These are phyloP conservation scores for Leccinum fibrillosum DNA, from an alignment of 768 basidiomycete species.

Conservation along the genomic window DNA sequence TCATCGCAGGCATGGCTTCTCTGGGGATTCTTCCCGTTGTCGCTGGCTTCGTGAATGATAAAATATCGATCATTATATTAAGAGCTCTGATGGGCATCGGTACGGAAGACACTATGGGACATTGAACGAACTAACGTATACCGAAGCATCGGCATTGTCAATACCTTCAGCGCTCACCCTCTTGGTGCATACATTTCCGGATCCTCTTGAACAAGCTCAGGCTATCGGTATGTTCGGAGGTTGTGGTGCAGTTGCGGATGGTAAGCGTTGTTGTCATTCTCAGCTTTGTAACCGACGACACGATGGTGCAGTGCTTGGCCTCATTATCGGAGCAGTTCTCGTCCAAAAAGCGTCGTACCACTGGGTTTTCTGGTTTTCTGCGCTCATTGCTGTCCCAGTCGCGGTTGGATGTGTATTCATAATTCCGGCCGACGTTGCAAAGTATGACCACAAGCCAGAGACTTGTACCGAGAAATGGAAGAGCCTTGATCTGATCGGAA, in stretches of 20 bases:
- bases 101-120: constrained; percentile 8
- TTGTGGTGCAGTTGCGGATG: constrained; percentile 45
- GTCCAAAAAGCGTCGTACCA: constrained; percentile 40
- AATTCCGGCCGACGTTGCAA: constrained; percentile 28
- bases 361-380: constrained; percentile 51
- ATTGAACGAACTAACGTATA: background rate
- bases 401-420: constrained; percentile 31
- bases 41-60: constrained; percentile 44
- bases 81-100: constrained; percentile 51
- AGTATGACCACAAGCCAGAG: constrained; percentile 1
- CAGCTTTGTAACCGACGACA: background rate
- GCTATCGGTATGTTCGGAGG: constrained; percentile 48
- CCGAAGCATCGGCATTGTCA: constrained; percentile 45
- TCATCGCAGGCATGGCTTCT: constrained; percentile 37
- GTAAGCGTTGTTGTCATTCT: constrained; percentile 14
- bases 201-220: constrained; percentile 42
- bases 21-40: constrained; percentile 45
- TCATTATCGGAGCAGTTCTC: constrained; percentile 45
- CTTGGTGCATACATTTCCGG: constrained; percentile 48
- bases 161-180: constrained; percentile 51
- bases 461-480: constrained; percentile 19
- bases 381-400: constrained; percentile 37
- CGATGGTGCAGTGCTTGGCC: constrained; percentile 33
- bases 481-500: constrained; percentile 38
- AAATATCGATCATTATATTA: constrained; percentile 47